Evolutionary conservation across 169 alveolate genomes (phyloP).

Genomic region (Eimeria acervulina): DNA sequence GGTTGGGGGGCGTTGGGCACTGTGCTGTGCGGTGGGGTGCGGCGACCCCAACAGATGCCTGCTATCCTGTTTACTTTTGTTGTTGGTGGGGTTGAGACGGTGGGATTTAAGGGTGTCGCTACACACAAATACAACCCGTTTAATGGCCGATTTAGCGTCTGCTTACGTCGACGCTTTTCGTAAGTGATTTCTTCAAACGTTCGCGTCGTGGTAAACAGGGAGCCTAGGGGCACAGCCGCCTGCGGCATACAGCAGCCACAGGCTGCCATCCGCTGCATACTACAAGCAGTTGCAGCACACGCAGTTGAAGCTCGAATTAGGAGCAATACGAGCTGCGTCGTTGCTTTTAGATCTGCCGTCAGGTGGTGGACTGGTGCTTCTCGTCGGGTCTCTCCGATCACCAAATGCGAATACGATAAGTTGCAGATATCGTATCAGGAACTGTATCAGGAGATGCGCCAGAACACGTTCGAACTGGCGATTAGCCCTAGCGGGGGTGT

Average conservation of each 20-base stretch:
- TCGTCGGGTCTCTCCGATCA: no score
- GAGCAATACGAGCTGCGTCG: background rate
- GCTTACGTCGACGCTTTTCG: background rate
- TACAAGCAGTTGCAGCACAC: background rate
- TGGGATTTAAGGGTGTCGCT: slow-evolving; percentile 3
- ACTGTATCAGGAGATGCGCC: no score
- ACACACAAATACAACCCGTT: background rate
- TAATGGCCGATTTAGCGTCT: background rate
- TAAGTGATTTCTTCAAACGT: background rate
- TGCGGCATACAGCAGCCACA: background rate
- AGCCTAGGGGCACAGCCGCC: background rate
- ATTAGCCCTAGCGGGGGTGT: no score
- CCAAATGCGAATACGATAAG: no score
- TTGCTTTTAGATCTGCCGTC: background rate
- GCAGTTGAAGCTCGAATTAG: background rate
- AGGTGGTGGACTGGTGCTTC: no score
- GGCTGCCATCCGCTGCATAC: background rate
- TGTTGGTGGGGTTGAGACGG: background rate
- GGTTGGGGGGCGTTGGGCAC: background rate
- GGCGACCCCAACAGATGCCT: slow-evolving; percentile 5
- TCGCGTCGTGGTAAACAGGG: background rate
- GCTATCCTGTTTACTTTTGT: background rate
- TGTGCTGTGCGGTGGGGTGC: background rate
- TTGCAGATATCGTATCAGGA: no score
- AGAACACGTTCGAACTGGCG: no score